Conservation (phyloP, 352 stramenopile species). For the Globisporangium alternatum region DNA sequence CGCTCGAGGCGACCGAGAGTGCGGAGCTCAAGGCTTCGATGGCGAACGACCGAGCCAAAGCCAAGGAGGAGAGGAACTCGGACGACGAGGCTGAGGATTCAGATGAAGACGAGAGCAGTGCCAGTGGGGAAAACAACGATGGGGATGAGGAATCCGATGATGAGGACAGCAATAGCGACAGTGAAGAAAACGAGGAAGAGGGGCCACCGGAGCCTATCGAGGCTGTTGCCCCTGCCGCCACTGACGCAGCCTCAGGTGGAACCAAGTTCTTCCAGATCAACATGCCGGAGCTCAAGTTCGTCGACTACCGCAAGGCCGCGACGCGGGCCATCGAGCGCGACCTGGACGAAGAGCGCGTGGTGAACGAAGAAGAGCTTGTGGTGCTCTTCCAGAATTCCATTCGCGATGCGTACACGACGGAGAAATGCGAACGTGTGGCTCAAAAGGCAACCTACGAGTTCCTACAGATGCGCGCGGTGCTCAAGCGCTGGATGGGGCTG, state of each 20-base stretch:
- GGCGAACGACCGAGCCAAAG: constrained; percentile 23
- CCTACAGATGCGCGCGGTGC: constrained; percentile 53
- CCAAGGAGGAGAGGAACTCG: constrained; percentile 22
- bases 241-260: not conserved
- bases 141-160: constrained; percentile 9
- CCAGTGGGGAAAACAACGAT: constrained; percentile 5
- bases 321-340: constrained; percentile 31
- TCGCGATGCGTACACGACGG: constrained; percentile 44
- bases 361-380: constrained; percentile 40
- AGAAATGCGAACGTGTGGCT: constrained; percentile 42
- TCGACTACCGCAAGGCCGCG: constrained; percentile 43
- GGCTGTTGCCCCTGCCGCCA: not conserved
- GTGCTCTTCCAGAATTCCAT: constrained; percentile 44
- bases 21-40: constrained; percentile 25
- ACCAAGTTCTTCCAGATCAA: constrained; percentile 48
- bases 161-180: constrained; percentile 14
- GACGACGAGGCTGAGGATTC: constrained; percentile 17
- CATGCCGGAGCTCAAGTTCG: constrained; percentile 39
- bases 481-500: constrained; percentile 53
- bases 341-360: constrained; percentile 34
- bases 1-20: constrained; percentile 31
- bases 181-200: constrained; percentile 11
- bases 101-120: constrained; percentile 19
- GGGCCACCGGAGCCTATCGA: not conserved
- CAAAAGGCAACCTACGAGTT: constrained; percentile 54